Percentiles rank a stretch among this genome's conserved stretches.
phyloP scores from a whole-genome alignment of 1,139 yeast species.

The Pichia sp. region DNA sequence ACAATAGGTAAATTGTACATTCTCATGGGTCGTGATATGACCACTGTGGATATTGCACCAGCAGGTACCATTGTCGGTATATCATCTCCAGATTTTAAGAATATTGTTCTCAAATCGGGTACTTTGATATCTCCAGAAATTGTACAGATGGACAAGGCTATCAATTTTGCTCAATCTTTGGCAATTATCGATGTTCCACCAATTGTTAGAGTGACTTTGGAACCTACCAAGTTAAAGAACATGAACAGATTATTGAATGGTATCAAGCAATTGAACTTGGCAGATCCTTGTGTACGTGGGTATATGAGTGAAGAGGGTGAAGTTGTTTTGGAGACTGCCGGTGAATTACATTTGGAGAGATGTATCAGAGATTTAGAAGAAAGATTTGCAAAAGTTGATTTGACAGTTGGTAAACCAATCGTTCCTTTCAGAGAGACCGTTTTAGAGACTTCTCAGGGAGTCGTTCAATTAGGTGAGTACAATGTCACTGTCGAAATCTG shows the following conservation, averaged over 20 bases:
- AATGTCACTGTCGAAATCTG: conserved; percentile 22
- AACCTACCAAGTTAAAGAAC: conserved; percentile 81
- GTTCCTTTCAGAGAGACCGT: conserved; percentile 93
- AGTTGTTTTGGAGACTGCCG: conserved; percentile 89
- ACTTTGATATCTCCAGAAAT: conserved; percentile 51
- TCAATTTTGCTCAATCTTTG: conserved; percentile 62
- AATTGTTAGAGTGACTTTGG: conserved; percentile 89
- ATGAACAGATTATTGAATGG: conserved; percentile 74
- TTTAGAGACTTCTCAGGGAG: conserved; percentile 30
- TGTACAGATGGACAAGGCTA: conserved; percentile 33
- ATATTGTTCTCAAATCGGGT: conserved; percentile 77
- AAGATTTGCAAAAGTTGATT: conserved; percentile 87
- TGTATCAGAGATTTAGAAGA: conserved; percentile 84
- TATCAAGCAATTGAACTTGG: conserved; percentile 66
- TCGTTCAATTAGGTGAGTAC: conserved; percentile 28
- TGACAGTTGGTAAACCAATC: conserved; percentile 83
- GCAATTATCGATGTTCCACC: conserved; percentile 60
- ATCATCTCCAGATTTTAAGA: conserved; percentile 65
- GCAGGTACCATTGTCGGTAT: conserved; percentile 96
- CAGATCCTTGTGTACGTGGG: conserved; percentile 91
- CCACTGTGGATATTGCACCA: conserved; percentile 72
- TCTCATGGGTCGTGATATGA: conserved; percentile 89
- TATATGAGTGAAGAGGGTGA: conserved; percentile 86
- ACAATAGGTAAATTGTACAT: conserved; percentile 63
- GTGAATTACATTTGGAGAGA: conserved; percentile 87